These are phyloP conservation scores for Blastomyces gilchristii DNA, from an alignment of 2,329 filamentous ascomycete species.

Conservation along the genomic window DNA sequence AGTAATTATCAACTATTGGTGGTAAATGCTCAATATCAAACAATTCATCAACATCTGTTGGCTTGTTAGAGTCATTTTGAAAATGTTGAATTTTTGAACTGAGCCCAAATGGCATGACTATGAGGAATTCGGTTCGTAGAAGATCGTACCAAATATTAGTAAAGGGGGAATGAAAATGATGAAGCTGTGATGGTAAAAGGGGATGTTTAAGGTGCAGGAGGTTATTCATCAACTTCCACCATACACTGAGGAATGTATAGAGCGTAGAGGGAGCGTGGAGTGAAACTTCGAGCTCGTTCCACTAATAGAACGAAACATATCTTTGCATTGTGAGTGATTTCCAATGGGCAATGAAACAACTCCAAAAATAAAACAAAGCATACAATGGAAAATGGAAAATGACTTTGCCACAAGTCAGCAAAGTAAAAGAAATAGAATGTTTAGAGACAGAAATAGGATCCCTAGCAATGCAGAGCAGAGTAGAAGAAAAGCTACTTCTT, in stretches of 20 bases:
- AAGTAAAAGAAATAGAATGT: neutral
- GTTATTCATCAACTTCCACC: neutral
- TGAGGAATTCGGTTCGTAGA: neutral
- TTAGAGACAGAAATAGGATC: neutral
- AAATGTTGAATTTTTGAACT: neutral
- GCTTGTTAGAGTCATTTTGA: neutral
- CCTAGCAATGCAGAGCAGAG: neutral
- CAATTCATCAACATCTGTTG: slow-evolving; percentile 4
- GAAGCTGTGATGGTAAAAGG: neutral
- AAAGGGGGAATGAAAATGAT: neutral
- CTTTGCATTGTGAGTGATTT: neutral
- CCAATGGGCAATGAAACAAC: neutral
- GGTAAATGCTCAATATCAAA: slow-evolving; percentile 12
- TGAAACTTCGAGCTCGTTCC: neutral
- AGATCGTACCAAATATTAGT: neutral
- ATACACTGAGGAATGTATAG: slow-evolving; percentile 4
- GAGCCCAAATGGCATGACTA: neutral
- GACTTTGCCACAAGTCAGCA: neutral
- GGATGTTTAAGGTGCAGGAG: neutral
- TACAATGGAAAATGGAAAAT: neutral
- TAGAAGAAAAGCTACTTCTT: too few relatives aligned
- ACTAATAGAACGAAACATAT: neutral
- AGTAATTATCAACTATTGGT: neutral
- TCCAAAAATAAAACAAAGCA: neutral
- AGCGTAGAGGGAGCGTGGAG: neutral